Evolutionary conservation across 2,329 filamentous ascomycete genomes (phyloP).

Genomic region (Tricladium varicosporioides): DNA sequence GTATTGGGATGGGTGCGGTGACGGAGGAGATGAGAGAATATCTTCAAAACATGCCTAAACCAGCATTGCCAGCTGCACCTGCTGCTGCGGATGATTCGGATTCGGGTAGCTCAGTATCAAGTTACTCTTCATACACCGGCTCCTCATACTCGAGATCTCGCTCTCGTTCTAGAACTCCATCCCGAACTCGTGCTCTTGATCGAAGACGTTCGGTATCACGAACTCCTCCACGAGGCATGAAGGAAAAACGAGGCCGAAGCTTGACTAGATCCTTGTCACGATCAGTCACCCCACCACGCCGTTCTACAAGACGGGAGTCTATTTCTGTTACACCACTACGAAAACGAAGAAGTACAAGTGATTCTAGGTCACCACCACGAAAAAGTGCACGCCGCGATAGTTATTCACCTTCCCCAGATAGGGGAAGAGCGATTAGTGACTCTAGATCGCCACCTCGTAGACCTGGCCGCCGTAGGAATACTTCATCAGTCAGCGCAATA

Average conservation of each 20-base stretch:
- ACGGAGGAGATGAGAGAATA: slow-evolving; percentile 94
- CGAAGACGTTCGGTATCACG: slow-evolving; percentile 23
- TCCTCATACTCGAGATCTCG: slow-evolving; percentile 54
- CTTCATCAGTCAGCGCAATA: slow-evolving; percentile 26
- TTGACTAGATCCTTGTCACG: slow-evolving; percentile 27
- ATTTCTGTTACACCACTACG: slow-evolving; percentile 25
- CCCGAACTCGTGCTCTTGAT: slow-evolving; percentile 14
- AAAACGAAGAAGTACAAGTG: slow-evolving; percentile 20
- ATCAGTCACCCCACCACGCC: slow-evolving; percentile 22
- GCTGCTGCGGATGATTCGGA: slow-evolving; percentile 57
- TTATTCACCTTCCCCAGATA: slow-evolving; percentile 21
- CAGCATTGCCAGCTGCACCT: slow-evolving; percentile 67
- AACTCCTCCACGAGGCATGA: slow-evolving; percentile 17
- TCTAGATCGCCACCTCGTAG: slow-evolving; percentile 22
- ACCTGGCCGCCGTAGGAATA: slow-evolving; percentile 20
- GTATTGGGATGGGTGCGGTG: slow-evolving; percentile 90
- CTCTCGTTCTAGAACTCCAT: slow-evolving; percentile 24
- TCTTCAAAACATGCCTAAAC: slow-evolving; percentile 86
- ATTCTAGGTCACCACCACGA: slow-evolving; percentile 26
- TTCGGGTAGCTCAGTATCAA: slow-evolving; percentile 63
- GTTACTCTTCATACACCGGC: slow-evolving; percentile 72
- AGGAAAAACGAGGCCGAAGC: slow-evolving; percentile 28
- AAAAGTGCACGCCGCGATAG: slow-evolving; percentile 17
- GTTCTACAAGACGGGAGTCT: slow-evolving; percentile 12
- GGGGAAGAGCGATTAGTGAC: slow-evolving; percentile 18